A percentile compares a stretch with the other conserved stretches of the same genome.
Evolutionary conservation across 1,284 basidiomycete genomes (phyloP).

Genomic region (Sanghuangporus weigelae): DNA sequence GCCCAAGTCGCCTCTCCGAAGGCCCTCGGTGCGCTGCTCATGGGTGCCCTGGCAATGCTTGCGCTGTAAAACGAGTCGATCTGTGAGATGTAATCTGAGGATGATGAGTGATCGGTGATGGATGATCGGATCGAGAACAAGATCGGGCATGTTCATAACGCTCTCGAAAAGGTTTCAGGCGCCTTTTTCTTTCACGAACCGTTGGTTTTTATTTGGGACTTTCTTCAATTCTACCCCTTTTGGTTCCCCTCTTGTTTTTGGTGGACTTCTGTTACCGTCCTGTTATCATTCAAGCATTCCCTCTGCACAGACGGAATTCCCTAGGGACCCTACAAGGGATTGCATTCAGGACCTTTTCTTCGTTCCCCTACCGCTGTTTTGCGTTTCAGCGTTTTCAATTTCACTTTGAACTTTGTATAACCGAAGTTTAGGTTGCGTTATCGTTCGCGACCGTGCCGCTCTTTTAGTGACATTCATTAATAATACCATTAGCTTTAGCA

Average conservation of each 20-base stretch:
- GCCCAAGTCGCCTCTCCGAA: neutral
- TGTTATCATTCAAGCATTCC: neutral
- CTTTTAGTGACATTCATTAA: constrained; percentile 8
- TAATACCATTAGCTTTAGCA: neutral
- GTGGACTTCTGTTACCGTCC: neutral
- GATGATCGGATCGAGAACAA: neutral
- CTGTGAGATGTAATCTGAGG: neutral
- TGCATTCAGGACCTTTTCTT: neutral
- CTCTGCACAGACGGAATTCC: neutral
- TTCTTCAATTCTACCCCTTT: neutral
- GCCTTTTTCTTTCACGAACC: neutral
- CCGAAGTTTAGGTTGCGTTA: neutral
- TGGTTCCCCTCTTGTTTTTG: neutral
- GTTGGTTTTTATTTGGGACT: neutral
- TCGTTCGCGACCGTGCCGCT: constrained; percentile 3
- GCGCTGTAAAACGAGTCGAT: neutral
- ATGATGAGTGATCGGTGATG: neutral
- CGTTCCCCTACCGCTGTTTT: neutral
- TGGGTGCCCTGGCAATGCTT: constrained; percentile 1
- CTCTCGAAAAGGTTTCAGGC: neutral
- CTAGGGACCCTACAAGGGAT: neutral
- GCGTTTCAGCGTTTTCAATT: neutral
- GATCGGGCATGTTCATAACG: neutral
- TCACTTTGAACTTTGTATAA: neutral
- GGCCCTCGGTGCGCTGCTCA: neutral